Evolutionary conservation across 192 early-diverging fungal species (phyloP), one percentile per base, ranked within the genome.

Genomic region (Coemansia guatemalensis): DNA sequence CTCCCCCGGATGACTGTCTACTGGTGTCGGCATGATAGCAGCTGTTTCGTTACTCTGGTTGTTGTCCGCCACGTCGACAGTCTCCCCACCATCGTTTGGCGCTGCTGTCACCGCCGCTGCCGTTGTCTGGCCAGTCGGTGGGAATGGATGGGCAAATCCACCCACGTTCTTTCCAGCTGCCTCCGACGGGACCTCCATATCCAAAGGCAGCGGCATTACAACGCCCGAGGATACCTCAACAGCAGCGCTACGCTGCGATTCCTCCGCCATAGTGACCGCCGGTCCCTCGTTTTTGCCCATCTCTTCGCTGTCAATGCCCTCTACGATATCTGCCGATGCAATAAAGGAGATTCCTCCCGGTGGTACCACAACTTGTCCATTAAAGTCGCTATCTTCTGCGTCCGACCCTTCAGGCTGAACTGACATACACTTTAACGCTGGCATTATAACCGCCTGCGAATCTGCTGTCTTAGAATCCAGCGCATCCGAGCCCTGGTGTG

Each of bases 291-390:
- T 17, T 24, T 29, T 20, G 35, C 39, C 47, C 8, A n/a, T 29
- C 12, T 58, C 44, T n/a, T 67, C 70, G 53, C 44, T 33, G 47
- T 73, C 71, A 1, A 60, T 48, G 14, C 55, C 77, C 8, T 70
- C 63, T 12, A 68, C 61, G 3, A 68, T 30, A 4, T 60, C 71
- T 9, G 65, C 71, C n/a, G 68, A 62, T 5, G 77, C 71, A 29
- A 80, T 67, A 41, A 80, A 80, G 21, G 57, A 64, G 30, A 80
- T 58, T 5, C 77, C 77, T 18, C 77, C 77, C 7, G 71, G 77
- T 8, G 77, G 77, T 27, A 80, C 58, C n/a, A 67, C 58, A 8
- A 80, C 68, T 54, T 67, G 63, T 35, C 48, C 27, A 48, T 53
- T 62, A 27, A 76, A 76, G 22, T 76, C 68, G 32, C 56, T 26